phyloP scores from a whole-genome alignment of 208 protist genomes.

The Strigomonas culicis region DNA sequence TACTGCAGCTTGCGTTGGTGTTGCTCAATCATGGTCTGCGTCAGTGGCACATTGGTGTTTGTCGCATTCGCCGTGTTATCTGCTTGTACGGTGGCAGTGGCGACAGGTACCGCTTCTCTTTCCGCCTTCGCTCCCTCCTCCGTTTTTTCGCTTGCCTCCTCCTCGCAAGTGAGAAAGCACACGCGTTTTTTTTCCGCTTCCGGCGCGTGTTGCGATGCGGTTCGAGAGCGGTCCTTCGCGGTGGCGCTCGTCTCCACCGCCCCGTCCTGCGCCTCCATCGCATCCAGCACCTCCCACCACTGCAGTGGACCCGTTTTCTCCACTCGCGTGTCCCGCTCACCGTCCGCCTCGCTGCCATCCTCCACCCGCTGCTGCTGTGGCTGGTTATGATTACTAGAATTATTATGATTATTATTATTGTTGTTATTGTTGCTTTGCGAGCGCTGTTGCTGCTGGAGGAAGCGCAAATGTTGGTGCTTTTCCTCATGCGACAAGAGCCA shows the following conservation, averaged over 20 bases:
- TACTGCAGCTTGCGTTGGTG: constrained; percentile 2
- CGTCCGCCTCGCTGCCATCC: not conserved
- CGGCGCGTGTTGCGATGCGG: not conserved
- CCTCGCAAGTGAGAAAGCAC: no score
- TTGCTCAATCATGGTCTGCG: not conserved
- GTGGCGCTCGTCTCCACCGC: not conserved
- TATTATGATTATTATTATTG: constrained; percentile 7
- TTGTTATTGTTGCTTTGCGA: constrained; percentile 1
- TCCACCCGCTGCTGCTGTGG: not conserved
- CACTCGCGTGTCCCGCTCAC: no score
- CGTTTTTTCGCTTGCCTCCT: no score
- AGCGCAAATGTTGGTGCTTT: no score
- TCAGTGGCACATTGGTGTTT: no score
- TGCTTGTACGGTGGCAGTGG: no score
- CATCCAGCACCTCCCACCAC: constrained; percentile 9
- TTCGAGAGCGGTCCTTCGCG: not conserved
- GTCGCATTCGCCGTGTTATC: no score
- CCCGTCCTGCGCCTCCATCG: not conserved
- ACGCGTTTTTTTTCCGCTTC: not conserved
- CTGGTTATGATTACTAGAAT: not conserved
- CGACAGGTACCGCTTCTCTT: no score
- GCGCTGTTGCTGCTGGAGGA: constrained; percentile 2
- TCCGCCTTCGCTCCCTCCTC: no score
- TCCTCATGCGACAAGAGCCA: no score
- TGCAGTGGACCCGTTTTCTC: not conserved